Evolutionary conservation across 148 eudicot genomes (phyloP).

Genomic region (Suaeda aralocaspica): DNA sequence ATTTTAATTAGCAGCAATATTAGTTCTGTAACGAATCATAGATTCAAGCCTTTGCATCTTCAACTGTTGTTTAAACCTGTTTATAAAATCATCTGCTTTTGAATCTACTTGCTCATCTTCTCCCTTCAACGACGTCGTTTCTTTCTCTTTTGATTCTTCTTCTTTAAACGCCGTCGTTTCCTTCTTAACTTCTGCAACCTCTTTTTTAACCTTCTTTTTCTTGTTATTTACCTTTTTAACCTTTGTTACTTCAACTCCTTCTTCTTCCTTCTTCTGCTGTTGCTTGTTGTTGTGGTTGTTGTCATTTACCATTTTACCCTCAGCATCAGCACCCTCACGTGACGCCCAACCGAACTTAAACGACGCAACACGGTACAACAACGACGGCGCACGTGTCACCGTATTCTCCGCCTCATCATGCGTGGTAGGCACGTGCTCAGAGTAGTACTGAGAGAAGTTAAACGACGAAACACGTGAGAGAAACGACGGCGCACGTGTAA

Average conservation of each 20-base stretch:
- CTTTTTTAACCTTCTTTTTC: slow-evolving; percentile 1
- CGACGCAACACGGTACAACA: slow-evolving; percentile 38
- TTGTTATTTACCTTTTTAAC: slow-evolving; percentile 33
- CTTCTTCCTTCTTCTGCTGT: background rate
- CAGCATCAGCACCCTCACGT: background rate
- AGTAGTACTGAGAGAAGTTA: slow-evolving; percentile 23
- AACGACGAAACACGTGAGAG: no score
- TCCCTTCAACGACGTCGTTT: slow-evolving; percentile 20
- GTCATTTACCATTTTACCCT: background rate
- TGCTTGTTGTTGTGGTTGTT: background rate
- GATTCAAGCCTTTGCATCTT: slow-evolving; percentile 73
- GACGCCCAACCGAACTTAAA: slow-evolving; percentile 18
- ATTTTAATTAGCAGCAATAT: background rate
- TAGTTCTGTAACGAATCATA: slow-evolving; percentile 38
- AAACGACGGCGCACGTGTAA: no score
- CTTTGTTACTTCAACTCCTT: slow-evolving; percentile 27
- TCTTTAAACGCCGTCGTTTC: no score
- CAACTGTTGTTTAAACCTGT: slow-evolving; percentile 66
- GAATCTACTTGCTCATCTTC: slow-evolving; percentile 52
- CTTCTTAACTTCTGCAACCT: background rate
- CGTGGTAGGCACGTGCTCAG: slow-evolving; percentile 20
- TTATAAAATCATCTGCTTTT: slow-evolving; percentile 71
- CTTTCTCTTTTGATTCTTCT: background rate
- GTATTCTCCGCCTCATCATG: background rate
- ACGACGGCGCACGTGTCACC: slow-evolving; percentile 22